Evolutionary conservation across 2,329 filamentous ascomycete species (phyloP).

Genomic region (Shiraia sp.): DNA sequence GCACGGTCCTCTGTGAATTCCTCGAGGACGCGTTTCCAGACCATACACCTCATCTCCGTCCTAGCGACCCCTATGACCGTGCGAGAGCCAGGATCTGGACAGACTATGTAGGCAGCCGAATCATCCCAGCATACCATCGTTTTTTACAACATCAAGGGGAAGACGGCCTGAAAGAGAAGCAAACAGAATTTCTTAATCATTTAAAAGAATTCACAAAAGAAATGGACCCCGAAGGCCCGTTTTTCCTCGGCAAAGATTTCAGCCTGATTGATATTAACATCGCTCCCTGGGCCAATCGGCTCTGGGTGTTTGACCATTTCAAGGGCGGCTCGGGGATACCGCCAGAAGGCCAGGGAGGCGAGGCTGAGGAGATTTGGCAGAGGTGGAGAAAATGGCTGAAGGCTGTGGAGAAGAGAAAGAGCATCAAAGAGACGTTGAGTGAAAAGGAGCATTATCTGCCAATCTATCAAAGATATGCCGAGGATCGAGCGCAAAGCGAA

Average conservation of each 20-base stretch:
- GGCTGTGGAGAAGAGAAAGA: conserved; percentile 63
- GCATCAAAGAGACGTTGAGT: conserved; percentile 70
- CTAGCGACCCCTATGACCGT: conserved; percentile 64
- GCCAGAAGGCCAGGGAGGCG: conserved; percentile 51
- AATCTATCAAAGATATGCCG: conserved; percentile 62
- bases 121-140: conserved; percentile 72
- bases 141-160: conserved; percentile 50
- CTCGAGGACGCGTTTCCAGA: conserved; percentile 70
- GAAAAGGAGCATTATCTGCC: conserved; percentile 68
- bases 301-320: conserved; percentile 77
- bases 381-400: conserved; percentile 68
- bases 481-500: conserved; percentile 53
- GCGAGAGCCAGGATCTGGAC: conserved; percentile 73
- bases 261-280: conserved; percentile 71
- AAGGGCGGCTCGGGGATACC: conserved; percentile 63
- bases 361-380: conserved; percentile 63
- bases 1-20: conserved; percentile 73
- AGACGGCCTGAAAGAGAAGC: conserved; percentile 53
- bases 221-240: conserved; percentile 66
- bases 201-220: conserved; percentile 65
- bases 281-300: conserved; percentile 71
- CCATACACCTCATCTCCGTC: conserved; percentile 58
- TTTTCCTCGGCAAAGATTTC: conserved; percentile 67
- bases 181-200: conserved; percentile 61
- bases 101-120: conserved; percentile 68